Evolutionary conservation across 768 basidiomycete genomes (phyloP).

Genomic region (Suillus hirtellus): DNA sequence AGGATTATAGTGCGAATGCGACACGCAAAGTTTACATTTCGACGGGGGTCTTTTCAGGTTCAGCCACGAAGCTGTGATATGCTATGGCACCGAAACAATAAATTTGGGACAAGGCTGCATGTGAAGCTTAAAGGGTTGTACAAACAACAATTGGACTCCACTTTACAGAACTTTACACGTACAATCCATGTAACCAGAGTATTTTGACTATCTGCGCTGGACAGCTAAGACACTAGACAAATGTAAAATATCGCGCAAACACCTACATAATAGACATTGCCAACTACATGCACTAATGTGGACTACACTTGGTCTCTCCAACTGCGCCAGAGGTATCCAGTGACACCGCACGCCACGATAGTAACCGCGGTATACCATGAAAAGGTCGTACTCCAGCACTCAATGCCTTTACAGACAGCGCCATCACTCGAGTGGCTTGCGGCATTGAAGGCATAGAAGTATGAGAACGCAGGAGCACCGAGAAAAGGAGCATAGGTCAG

Average conservation of each 20-base stretch:
- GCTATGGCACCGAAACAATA: too few relatives aligned
- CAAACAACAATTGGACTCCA: too few relatives aligned
- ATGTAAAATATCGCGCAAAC: neutral
- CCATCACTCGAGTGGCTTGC: conserved; percentile 46
- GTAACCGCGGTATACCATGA: conserved; percentile 46
- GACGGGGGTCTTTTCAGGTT: neutral
- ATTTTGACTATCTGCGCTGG: neutral
- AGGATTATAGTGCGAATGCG: neutral
- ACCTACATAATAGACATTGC: neutral
- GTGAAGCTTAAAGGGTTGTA: too few relatives aligned
- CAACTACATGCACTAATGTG: neutral
- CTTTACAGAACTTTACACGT: too few relatives aligned
- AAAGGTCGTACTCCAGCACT: conserved; percentile 73
- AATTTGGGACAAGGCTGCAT: too few relatives aligned
- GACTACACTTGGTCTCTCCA: conserved; percentile 60
- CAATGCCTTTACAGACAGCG: conserved; percentile 52
- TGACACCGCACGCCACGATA: conserved; percentile 43
- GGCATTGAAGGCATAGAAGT: conserved; percentile 73
- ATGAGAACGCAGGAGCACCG: conserved; percentile 76
- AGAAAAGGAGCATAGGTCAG: conserved; percentile 74
- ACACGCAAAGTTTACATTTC: neutral
- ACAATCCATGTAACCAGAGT: neutral
- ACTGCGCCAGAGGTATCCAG: conserved; percentile 56
- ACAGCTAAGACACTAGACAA: neutral
- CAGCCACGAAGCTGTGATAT: too few relatives aligned